Evolutionary conservation across 1,284 basidiomycete species (phyloP).

Genomic region (Ceratobasidium theobromae): DNA sequence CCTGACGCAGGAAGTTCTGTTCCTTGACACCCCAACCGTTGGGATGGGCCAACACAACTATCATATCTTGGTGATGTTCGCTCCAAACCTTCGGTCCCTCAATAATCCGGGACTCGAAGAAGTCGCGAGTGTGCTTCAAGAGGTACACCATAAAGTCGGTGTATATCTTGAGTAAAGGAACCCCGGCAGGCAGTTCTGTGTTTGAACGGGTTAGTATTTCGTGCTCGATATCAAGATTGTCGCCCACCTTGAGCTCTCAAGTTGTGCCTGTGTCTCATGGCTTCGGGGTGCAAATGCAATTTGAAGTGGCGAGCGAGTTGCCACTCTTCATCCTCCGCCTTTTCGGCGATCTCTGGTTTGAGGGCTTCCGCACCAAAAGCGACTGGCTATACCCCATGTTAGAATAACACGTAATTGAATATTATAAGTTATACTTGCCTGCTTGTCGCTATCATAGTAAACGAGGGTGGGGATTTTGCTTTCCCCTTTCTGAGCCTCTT

Average conservation of each 20-base stretch:
- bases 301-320: conserved; percentile 23
- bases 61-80: background rate
- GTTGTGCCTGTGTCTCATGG: background rate
- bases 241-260: background rate
- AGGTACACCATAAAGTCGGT: conserved; percentile 32
- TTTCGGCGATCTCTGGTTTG: background rate
- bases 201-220: background rate
- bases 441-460: conserved; percentile 27
- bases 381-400: background rate
- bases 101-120: conserved; percentile 7
- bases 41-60: conserved; percentile 27
- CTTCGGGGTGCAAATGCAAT: conserved; percentile 16
- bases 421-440: too few relatives aligned
- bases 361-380: conserved; percentile 16
- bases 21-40: conserved; percentile 33
- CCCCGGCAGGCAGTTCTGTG: conserved; percentile 3
- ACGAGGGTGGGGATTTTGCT: conserved; percentile 31
- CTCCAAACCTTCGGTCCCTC: conserved; percentile 22
- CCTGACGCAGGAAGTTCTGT: conserved; percentile 20
- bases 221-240: background rate
- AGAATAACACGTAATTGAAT: background rate
- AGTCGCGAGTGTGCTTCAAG: conserved; percentile 7
- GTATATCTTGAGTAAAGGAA: conserved; percentile 25
- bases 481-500: conserved; percentile 12
- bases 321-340: conserved; percentile 6